These are phyloP conservation scores for Anisogramma anomala DNA, from an alignment of 2,329 filamentous ascomycete species.

Conservation along the genomic window DNA sequence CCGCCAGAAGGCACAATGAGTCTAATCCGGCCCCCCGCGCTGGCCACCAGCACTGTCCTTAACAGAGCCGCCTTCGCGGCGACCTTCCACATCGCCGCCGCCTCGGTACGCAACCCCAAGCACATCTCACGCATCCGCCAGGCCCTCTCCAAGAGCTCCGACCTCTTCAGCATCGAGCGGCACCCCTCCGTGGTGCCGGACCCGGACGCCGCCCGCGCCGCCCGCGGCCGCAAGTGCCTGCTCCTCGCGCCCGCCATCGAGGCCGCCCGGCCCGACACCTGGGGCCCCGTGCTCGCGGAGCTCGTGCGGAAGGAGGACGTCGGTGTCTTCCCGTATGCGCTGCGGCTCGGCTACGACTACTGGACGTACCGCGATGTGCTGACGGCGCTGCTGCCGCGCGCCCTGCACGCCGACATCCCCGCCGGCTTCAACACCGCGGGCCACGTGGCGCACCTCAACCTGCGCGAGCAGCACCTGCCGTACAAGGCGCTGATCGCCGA, in stretches of 20 bases:
- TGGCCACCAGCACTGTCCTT: constrained; percentile 64
- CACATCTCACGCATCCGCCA: constrained; percentile 63
- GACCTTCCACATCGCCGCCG: constrained; percentile 65
- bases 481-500: constrained; percentile 81
- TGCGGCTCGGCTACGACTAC: constrained; percentile 70
- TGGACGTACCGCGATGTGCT: constrained; percentile 86
- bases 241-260: constrained; percentile 47
- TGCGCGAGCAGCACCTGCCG: constrained; percentile 68
- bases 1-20: constrained; percentile 29
- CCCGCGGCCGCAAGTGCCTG: constrained; percentile 49
- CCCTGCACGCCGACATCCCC: constrained; percentile 69
- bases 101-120: constrained; percentile 61
- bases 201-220: constrained; percentile 42
- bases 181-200: constrained; percentile 52
- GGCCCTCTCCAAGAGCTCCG: constrained; percentile 51
- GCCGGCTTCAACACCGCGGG: constrained; percentile 80
- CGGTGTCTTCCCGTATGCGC: constrained; percentile 60
- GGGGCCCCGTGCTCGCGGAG: constrained; percentile 58
- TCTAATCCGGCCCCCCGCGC: constrained; percentile 65
- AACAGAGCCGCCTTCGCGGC: constrained; percentile 76
- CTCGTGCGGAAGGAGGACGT: constrained; percentile 59
- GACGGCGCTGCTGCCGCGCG: constrained; percentile 65
- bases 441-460: constrained; percentile 87
- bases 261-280: constrained; percentile 54
- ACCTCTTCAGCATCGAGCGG: constrained; percentile 54